Conservation (phyloP, 257 asterid species). For the Rhazya stricta region DNA sequence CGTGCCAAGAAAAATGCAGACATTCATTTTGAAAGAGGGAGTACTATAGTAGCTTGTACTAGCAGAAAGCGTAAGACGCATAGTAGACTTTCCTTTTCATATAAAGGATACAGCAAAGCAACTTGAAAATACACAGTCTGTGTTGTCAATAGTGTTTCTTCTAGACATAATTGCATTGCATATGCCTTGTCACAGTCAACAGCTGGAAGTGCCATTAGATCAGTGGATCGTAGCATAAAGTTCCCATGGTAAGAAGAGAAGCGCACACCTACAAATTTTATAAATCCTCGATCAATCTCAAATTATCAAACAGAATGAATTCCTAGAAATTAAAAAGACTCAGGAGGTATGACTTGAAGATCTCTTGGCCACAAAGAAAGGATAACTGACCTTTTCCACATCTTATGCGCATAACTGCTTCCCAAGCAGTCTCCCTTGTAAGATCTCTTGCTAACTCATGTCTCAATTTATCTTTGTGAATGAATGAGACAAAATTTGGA, state of each 20-base stretch:
- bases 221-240: constrained; percentile 96
- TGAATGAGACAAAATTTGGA: constrained; percentile 67
- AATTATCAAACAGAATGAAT: not conserved
- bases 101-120: constrained; percentile 91
- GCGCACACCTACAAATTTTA: constrained; percentile 68
- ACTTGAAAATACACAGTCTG: constrained; percentile 90
- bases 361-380: not conserved
- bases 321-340: not conserved
- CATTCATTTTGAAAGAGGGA: not conserved
- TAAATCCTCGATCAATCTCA: not conserved
- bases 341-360: not conserved
- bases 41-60: not conserved
- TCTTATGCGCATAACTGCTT: constrained; percentile 95
- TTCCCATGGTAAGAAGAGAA: constrained; percentile 97
- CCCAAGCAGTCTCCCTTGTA: constrained; percentile 99
- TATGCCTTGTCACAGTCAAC: constrained; percentile 98
- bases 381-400: constrained; percentile 85
- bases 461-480: constrained; percentile 68
- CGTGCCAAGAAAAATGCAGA: not conserved
- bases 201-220: constrained; percentile 94
- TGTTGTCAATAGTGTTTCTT: constrained; percentile 81
- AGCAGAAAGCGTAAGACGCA: not conserved
- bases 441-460: constrained; percentile 93
- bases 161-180: constrained; percentile 88
- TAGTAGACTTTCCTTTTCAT: constrained; percentile 3